Conservation (phyloP, 2,329 filamentous ascomycete genomes). For the Claviceps monticola region DNA sequence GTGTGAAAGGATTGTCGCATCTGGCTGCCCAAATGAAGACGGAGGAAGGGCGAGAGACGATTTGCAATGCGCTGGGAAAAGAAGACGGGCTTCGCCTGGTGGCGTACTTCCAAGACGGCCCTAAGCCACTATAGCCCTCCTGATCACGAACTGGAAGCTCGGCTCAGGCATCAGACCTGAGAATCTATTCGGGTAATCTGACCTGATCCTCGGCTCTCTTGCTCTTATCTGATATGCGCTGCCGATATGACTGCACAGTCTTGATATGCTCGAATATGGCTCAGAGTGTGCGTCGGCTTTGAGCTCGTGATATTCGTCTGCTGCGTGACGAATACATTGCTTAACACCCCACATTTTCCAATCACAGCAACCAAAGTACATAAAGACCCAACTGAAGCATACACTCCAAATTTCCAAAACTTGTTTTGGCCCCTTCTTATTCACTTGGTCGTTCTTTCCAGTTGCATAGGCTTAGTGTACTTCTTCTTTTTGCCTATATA, state of each 20-base stretch:
- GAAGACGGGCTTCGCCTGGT: slow-evolving; percentile 16
- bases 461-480: no score
- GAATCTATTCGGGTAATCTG: background rate
- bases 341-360: no score
- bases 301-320: no score
- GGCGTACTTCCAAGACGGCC: slow-evolving; percentile 16
- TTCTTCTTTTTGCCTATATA: no score
- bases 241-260: background rate
- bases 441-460: no score
- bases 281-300: no score
- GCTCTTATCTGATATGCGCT: background rate
- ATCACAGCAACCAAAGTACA: no score
- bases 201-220: background rate
- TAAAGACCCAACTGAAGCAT: no score
- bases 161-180: background rate
- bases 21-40: slow-evolving; percentile 13
- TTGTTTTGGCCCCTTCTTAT: no score
- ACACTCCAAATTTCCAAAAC: no score
- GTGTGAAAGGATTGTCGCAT: slow-evolving; percentile 13
- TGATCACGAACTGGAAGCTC: background rate
- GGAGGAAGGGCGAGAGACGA: slow-evolving; percentile 7
- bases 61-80: slow-evolving; percentile 17
- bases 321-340: no score
- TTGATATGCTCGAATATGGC: no score
- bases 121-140: slow-evolving; percentile 2